phyloP scores from a whole-genome alignment of 192 early-diverging fungal genomes.

The Backusella parvicylindrica region DNA sequence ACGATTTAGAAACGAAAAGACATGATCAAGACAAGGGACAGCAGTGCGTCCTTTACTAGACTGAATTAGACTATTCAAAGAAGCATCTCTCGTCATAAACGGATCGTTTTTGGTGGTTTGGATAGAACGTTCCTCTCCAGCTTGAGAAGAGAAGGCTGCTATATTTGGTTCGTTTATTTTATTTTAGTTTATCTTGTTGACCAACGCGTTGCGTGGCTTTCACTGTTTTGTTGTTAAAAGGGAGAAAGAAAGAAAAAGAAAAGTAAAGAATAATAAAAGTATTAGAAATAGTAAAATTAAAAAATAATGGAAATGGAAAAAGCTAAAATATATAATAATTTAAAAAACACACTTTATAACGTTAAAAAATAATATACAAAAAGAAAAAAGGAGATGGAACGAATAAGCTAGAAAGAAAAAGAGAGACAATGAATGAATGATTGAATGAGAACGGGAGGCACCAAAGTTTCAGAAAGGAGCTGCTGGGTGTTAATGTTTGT shows the following conservation, averaged over 20 bases:
- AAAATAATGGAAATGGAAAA: not conserved
- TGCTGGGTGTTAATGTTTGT: not conserved
- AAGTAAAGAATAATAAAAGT: not conserved
- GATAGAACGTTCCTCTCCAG: conserved; percentile 2
- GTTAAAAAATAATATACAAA: not conserved
- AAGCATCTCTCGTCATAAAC: conserved; percentile 22
- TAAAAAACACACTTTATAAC: not conserved
- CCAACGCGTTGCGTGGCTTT: not conserved
- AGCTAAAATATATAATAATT: not conserved
- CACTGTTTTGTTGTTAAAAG: not conserved
- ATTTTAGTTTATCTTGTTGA: not conserved
- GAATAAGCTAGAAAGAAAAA: not conserved
- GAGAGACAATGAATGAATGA: not conserved
- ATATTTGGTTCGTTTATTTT: conserved; percentile 4
- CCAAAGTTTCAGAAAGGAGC: conserved; percentile 4
- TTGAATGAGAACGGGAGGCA: not conserved
- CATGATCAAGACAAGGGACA: conserved; percentile 4
- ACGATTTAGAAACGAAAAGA: conserved; percentile 6
- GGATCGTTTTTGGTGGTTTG: not conserved
- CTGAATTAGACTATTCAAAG: conserved; percentile 6
- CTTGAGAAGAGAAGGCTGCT: not conserved
- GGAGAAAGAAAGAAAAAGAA: not conserved
- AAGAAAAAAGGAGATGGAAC: not conserved
- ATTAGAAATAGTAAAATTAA: not conserved
- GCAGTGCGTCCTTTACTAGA: not conserved